Base-by-base conservation (phyloP, 345 rosid species). In the Salix koriyanagi region DNA sequence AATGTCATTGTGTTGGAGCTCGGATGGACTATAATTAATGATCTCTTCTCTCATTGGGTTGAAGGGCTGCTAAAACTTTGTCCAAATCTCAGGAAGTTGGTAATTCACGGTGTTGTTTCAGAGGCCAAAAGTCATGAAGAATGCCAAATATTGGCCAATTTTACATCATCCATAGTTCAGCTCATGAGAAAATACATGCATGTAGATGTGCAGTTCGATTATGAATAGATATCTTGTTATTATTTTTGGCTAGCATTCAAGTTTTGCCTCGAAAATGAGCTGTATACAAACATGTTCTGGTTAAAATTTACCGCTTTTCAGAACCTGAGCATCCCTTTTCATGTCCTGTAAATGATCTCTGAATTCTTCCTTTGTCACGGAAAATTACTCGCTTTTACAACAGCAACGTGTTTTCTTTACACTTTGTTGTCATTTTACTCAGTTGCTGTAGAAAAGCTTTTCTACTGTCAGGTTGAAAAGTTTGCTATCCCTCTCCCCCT, bases 111-210 rank as follows among this genome's bases (percentile, higher is more conserved):
- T 56, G 81, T 85, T 75, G 90, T 91, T 65, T 91, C 96, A 10
- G 97, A 88, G 79, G 86, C 89, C 52, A 90, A 91, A 83, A 77
- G 86, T 56, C 90, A 82, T 46, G 91, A 85, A 71, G 94, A 90
- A 68, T 87, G 94, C 82, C 90, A 85, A 76, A 82, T 87, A 75
- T 80, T 91, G 77, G 92, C 91, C 30, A 80, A 76, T 72, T 94
- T 94, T 87, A 90, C 93, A 32, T 83, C 92, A 36, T 88, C 86
- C 21, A 89, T 91, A 65, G 89, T 89, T 81, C 91, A 83, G 68
- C 92, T 95, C 66, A 91, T 90, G 95, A 89, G 95, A 80, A 88
- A 86, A 78, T 94, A 90, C 79, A 79, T 83, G 75, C 86, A 89
- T 70, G 86, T 91, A 2, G 97, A 91, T 78, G 92, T 94, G 81